Evolutionary conservation across 2,329 filamentous ascomycete species (phyloP).

Genomic region (Raffaelea deltoideospora): DNA sequence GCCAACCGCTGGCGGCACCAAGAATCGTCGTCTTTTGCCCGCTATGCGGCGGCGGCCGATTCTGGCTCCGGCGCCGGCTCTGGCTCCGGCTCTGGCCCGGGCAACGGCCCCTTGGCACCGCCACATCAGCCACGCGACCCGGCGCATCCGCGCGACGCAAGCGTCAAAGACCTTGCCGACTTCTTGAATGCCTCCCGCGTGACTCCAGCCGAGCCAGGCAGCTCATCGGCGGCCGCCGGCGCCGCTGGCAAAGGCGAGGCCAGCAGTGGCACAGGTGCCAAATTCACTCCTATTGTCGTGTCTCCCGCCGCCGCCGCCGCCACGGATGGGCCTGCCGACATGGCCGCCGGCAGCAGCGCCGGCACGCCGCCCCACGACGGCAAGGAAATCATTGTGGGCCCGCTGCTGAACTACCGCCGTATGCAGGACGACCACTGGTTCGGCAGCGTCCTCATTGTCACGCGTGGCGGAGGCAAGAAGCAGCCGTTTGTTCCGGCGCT

Average conservation of each 20-base stretch:
- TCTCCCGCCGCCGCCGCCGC: constrained; percentile 19
- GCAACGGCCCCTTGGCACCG: too few species aligned
- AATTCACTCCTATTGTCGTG: constrained; percentile 7
- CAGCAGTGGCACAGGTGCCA: not conserved
- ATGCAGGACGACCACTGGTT: constrained; percentile 60
- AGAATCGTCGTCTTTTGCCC: constrained; percentile 41
- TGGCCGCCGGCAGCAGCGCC: not conserved
- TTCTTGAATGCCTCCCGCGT: constrained; percentile 42
- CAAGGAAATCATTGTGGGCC: constrained; percentile 53
- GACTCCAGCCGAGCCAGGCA: constrained; percentile 24
- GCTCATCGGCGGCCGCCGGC: constrained; percentile 10
- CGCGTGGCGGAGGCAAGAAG: constrained; percentile 49
- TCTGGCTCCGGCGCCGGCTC: constrained; percentile 27
- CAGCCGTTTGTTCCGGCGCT: constrained; percentile 45
- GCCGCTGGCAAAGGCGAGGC: constrained; percentile 3
- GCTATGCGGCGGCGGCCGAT: constrained; percentile 23
- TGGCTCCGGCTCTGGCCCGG: too few species aligned
- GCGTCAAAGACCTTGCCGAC: constrained; percentile 33
- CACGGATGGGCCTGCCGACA: constrained; percentile 4
- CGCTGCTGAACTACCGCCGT: constrained; percentile 62
- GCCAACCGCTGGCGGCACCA: constrained; percentile 47
- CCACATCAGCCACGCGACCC: too few species aligned
- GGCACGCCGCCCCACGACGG: constrained; percentile 22
- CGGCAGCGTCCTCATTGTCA: constrained; percentile 75
- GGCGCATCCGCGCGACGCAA: constrained; percentile 22